Conservation (phyloP, 2,329 filamentous ascomycete genomes). For the Botryosphaeria dothidea region DNA sequence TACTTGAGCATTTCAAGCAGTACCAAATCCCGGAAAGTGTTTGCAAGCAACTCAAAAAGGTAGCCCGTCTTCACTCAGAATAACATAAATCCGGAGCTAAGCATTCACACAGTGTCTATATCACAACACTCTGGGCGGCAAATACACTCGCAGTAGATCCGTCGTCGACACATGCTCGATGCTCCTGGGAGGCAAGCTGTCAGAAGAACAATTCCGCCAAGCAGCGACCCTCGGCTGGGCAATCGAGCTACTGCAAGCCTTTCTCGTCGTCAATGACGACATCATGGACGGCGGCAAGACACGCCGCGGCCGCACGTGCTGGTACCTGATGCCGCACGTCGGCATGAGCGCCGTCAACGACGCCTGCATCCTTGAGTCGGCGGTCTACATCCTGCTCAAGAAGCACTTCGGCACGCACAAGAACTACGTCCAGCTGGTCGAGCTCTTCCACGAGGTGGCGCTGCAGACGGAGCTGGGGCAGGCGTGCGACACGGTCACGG, state of each 20-base stretch:
- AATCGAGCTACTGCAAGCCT: constrained; percentile 96
- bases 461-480: constrained; percentile 96
- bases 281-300: constrained; percentile 98
- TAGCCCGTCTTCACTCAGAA: constrained; percentile 40
- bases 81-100: neutral
- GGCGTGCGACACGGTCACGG: constrained; percentile 90
- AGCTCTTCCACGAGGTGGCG: constrained; percentile 93
- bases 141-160: constrained; percentile 98
- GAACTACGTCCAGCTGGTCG: constrained; percentile 84
- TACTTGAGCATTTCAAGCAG: constrained; percentile 74
- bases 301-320: constrained; percentile 89
- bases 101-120: constrained; percentile 65
- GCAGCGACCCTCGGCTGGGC: constrained; percentile 91
- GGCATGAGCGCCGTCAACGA: constrained; percentile 99
- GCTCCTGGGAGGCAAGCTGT: constrained; percentile 71
- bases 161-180: constrained; percentile 87
- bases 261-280: constrained; percentile 97
- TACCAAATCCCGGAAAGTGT: constrained; percentile 84
- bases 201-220: constrained; percentile 81
- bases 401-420: constrained; percentile 89
- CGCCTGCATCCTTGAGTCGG: constrained; percentile 72
- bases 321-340: constrained; percentile 87
- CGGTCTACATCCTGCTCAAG: constrained; percentile 88
- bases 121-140: constrained; percentile 87
- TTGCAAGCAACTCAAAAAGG: constrained; percentile 82